Evolutionary conservation across 1,139 yeast genomes (phyloP).

Genomic region (Saccharomycopsis phalli): DNA sequence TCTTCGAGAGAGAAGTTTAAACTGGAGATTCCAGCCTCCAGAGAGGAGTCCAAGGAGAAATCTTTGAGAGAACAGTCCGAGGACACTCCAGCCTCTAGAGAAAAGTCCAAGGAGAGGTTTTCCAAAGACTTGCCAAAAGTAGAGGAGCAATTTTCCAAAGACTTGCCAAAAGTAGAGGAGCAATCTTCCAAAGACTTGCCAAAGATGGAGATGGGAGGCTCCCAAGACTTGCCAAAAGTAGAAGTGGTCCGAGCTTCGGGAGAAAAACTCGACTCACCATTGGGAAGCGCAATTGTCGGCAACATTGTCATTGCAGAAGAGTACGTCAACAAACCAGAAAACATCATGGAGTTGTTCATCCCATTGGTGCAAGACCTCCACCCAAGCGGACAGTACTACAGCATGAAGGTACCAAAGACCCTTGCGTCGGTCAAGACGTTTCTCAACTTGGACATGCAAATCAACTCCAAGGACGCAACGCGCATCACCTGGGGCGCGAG

Average conservation of each 20-base stretch:
- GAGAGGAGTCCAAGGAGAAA: too few relatives aligned
- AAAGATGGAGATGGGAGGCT: neutral
- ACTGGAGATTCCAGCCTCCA: neutral
- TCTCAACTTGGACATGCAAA: constrained; percentile 48
- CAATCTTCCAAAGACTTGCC: too few relatives aligned
- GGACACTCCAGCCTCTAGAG: too few relatives aligned
- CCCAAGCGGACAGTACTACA: constrained; percentile 43
- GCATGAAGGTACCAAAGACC: constrained; percentile 65
- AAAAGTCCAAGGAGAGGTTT: too few relatives aligned
- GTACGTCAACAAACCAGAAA: constrained; percentile 34
- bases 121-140: too few relatives aligned
- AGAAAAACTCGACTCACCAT: neutral
- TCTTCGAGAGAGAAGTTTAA: neutral
- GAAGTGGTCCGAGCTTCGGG: too few relatives aligned
- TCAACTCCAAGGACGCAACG: constrained; percentile 52
- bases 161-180: too few relatives aligned
- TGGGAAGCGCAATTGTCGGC: constrained; percentile 27
- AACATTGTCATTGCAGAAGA: constrained; percentile 51
- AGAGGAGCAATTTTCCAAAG: too few relatives aligned
- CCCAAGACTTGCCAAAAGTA: too few relatives aligned
- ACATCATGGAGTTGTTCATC: constrained; percentile 51
- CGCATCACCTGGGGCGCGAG: constrained; percentile 82
- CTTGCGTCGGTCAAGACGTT: constrained; percentile 68
- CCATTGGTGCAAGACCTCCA: too few relatives aligned
- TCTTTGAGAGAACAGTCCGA: too few relatives aligned